Evolutionary conservation across 805 yeast species (phyloP), one percentile per base, ranked within the genome.

Genomic region (Yarrowia bubula): DNA sequence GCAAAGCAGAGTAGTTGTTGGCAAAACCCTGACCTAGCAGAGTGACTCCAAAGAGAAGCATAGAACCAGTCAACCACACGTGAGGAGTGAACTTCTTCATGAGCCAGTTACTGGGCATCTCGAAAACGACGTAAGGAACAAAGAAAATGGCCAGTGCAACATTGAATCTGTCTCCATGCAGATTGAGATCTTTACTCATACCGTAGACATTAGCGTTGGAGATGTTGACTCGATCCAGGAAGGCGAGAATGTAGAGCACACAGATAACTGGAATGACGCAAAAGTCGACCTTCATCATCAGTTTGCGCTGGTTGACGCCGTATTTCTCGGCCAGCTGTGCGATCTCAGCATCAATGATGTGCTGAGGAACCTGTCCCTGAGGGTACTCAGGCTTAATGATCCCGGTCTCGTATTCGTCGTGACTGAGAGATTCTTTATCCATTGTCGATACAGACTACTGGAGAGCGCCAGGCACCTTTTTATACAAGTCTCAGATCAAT

Each of bases 141-240:
- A 87, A 88, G 74, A 88, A 88, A 11, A 88, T 82, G 6, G 90
- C 85, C 68, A 88, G 79, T 3, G 88, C 87, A 39, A 79, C 80
- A 71, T 86, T 85, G 77, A 80, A 88, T 70, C 87, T 86, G 69
- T 80, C 79, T 8, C 87, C 87, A 1, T 74, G 73, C 47, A 90
- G 77, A 18, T 79, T 70, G 35, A 90, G 75, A 65, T 85, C 88
- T 1, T 71, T 75, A 15, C 80, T 79, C 78, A 90, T 78, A 11
- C 91, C 91, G 71, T 88, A 89, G 65, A 87, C 82, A 67, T 85
- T 85, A 8, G 96, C 96, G 75, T 90, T 89, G 35, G 92, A 85
- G 67, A 90, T 88, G 74, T 90, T 90, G 66, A 89, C 92, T 74
- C 96, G 80, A 74, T 90, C 96, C 71, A 90, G 76, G 72, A 89